Base-by-base conservation (phyloP, 2,329 filamentous ascomycete species). In the Hirsutella minnesotensis region DNA sequence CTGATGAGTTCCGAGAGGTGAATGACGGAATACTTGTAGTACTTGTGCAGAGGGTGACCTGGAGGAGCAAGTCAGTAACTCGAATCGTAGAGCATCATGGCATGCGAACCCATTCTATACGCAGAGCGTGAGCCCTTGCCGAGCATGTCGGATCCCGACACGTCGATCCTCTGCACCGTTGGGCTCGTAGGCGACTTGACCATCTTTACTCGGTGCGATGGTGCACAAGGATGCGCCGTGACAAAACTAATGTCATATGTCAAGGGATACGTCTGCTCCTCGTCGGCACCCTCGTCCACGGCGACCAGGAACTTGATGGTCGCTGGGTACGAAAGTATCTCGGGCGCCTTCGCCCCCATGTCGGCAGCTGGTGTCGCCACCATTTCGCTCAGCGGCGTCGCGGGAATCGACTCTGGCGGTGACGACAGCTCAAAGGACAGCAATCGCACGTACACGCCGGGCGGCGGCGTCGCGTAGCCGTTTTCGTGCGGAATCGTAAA, bases 11-110 rank as follows among this genome's bases (percentile, higher is more conserved):
- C 70, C 2, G 70, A 70, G 21, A 82, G 65, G 52, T 79, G 74
- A 36, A 81, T 69, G 16, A 74, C 66, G 8, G 69, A 73, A 52
- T 79, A 81, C 12, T 70, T 75, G 54, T 72, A 82, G 44, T 62
- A 75, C 49, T 80, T 79, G 56, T 82, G 78, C 9, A 82, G 60
- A 1, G 77, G 77, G 44, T 82, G 78, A 9, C 76, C 77, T 76
- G 45, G 16, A 39, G n/a, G 12, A 5, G 8, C 16, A 16, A 16
- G 33, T 16, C n/a, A 35, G 16, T 35, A 9, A n/a, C 3, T 18
- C 33, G 16, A 4, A 3, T 9, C 15, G 9, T 9, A 18, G 13
- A 35, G n/a, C 30, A 35, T 10, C 33, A 9, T 18, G 15, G 33
- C 4, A 9, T n/a, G 5, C 33, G 9, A 4, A 73, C 70, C 68